A percentile compares a stretch with the other conserved stretches of the same genome.
Conservation (phyloP, 1,284 basidiomycete species). For the Grifola frondosa region DNA sequence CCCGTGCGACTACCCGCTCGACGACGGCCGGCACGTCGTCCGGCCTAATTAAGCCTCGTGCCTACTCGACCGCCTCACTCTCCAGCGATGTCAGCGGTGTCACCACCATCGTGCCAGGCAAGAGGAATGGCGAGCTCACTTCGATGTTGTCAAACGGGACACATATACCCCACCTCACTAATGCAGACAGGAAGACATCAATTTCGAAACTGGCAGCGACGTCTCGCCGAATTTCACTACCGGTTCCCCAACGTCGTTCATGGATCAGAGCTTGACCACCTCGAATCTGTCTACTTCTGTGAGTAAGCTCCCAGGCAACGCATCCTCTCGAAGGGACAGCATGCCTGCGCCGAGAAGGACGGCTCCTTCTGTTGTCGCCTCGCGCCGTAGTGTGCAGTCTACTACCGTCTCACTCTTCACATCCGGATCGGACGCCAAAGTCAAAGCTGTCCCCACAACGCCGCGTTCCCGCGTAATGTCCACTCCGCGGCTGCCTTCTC, state of each 20-base stretch:
- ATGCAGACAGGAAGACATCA: constrained; percentile 23
- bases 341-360: constrained; percentile 17
- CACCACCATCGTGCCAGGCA: constrained; percentile 42
- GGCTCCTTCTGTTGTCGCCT: constrained; percentile 23
- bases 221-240: constrained; percentile 24
- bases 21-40: constrained; percentile 29
- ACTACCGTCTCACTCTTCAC: constrained; percentile 30
- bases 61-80: constrained; percentile 34
- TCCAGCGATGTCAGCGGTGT: constrained; percentile 35
- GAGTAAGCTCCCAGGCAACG: constrained; percentile 19
- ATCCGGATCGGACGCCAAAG: constrained; percentile 22
- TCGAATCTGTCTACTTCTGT: constrained; percentile 22
- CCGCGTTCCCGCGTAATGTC: constrained; percentile 37
- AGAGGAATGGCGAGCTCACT: constrained; percentile 16
- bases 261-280: constrained; percentile 24
- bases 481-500: constrained; percentile 19
- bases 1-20: constrained; percentile 29
- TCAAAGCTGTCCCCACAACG: constrained; percentile 33
- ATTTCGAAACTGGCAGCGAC: constrained; percentile 17
- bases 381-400: constrained; percentile 28
- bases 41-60: constrained; percentile 31
- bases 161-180: constrained; percentile 26
- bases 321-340: constrained; percentile 24
- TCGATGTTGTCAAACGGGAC: constrained; percentile 31
- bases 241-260: constrained; percentile 29